These are phyloP conservation scores for Lecanoromycetidae sp. DNA, from an alignment of 2,329 filamentous ascomycete species.

Conservation along the genomic window DNA sequence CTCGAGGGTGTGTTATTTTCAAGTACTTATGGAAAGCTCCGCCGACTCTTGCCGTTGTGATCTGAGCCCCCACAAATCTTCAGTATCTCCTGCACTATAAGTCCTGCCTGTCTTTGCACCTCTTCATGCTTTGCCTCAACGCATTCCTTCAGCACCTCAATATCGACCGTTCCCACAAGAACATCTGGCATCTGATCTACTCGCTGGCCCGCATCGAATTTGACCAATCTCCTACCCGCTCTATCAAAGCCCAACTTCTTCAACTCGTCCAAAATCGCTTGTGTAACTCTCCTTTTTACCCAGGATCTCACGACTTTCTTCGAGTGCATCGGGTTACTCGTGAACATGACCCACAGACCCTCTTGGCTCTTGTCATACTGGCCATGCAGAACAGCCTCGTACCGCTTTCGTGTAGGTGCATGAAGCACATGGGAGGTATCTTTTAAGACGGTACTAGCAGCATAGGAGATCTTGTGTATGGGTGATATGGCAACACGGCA, in stretches of 20 bases:
- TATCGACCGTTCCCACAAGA: background rate
- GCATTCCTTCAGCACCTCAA: background rate
- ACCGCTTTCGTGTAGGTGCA: conserved; percentile 28
- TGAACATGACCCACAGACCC: conserved; percentile 38
- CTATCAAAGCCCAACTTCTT: conserved; percentile 34
- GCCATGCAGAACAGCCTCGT: conserved; percentile 26
- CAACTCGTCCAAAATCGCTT: conserved; percentile 36
- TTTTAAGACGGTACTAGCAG: conserved; percentile 19
- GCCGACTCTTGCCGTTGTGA: too few species aligned
- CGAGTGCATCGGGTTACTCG: conserved; percentile 23
- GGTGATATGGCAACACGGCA: conserved; percentile 4
- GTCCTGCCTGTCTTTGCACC: conserved; percentile 1
- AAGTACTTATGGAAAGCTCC: too few species aligned
- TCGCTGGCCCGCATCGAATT: background rate
- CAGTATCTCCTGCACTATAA: background rate
- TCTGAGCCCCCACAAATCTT: background rate
- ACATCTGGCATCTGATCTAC: background rate
- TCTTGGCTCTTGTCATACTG: conserved; percentile 16
- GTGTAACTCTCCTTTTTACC: conserved; percentile 31
- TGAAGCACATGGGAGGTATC: conserved; percentile 26
- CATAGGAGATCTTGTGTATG: background rate
- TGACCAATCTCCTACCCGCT: conserved; percentile 18
- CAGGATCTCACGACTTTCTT: conserved; percentile 38
- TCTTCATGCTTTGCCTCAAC: background rate
- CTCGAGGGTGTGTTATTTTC: too few species aligned